phyloP scores from a whole-genome alignment of 2,329 filamentous ascomycete species.

The Aspergillus udagawae region DNA sequence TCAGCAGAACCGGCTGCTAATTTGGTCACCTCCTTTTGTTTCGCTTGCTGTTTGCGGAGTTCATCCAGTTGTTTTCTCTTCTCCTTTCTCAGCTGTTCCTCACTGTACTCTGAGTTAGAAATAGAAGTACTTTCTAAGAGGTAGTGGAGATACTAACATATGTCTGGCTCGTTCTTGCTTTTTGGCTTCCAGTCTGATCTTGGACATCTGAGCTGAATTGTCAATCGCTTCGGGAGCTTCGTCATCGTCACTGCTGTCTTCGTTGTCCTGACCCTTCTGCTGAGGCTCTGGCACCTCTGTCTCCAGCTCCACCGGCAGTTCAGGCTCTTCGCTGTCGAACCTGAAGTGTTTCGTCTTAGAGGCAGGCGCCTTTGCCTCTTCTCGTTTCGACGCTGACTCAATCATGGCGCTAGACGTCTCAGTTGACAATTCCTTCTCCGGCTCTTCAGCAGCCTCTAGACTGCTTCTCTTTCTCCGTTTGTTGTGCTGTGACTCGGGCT shows the following conservation, averaged over 20 bases:
- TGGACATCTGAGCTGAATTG: slow-evolving; percentile 36
- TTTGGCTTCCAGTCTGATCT: slow-evolving; percentile 37
- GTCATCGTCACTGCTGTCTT: slow-evolving; percentile 35
- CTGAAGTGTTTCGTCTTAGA: slow-evolving; percentile 31
- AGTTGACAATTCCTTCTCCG: slow-evolving; percentile 9
- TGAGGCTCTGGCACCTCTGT: slow-evolving; percentile 18
- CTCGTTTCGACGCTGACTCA: slow-evolving; percentile 8
- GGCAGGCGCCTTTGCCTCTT: slow-evolving; percentile 13
- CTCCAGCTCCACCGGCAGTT: slow-evolving; percentile 15
- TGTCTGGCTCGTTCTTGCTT: slow-evolving; percentile 35
- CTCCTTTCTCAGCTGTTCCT: slow-evolving; percentile 36
- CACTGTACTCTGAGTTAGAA: slow-evolving; percentile 27
- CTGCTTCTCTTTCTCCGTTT: slow-evolving; percentile 34
- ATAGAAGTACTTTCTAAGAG: neutral
- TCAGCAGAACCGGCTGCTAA: slow-evolving; percentile 18
- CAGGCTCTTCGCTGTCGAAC: slow-evolving; percentile 41
- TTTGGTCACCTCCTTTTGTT: slow-evolving; percentile 26
- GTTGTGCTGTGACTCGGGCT: slow-evolving; percentile 23
- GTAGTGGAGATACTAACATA: slow-evolving; percentile 24
- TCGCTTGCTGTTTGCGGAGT: slow-evolving; percentile 37
- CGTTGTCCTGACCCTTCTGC: slow-evolving; percentile 16
- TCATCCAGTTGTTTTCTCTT: slow-evolving; percentile 40
- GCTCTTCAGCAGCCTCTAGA: slow-evolving; percentile 16
- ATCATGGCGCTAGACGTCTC: slow-evolving; percentile 5
- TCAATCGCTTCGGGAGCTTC: slow-evolving; percentile 42